Conservation (phyloP, 176 grass and related monocot species). For the Eremochloa ophiuroides region DNA sequence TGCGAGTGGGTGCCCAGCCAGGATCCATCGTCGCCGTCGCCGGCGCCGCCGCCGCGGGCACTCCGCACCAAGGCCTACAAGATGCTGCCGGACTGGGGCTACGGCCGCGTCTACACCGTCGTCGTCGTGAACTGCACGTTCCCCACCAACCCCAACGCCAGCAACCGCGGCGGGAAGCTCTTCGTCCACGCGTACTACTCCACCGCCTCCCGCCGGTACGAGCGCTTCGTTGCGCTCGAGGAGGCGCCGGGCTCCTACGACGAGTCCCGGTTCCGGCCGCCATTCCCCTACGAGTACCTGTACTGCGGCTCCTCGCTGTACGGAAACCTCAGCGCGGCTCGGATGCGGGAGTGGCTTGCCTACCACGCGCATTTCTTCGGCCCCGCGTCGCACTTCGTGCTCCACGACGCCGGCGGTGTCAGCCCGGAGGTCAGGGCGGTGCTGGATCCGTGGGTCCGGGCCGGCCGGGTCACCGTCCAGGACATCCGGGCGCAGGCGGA, state of each 20-base stretch:
- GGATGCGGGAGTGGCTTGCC: slow-evolving; percentile 73
- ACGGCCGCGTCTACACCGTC: slow-evolving; percentile 74
- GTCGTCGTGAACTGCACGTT: slow-evolving; percentile 89
- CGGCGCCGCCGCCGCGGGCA: slow-evolving; percentile 20
- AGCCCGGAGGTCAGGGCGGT: slow-evolving; percentile 54
- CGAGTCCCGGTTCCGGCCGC: slow-evolving; percentile 44
- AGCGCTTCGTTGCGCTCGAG: slow-evolving; percentile 70
- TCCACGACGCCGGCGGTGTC: slow-evolving; percentile 83
- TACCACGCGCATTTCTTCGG: slow-evolving; percentile 84
- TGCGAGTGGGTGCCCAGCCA: slow-evolving; percentile 73
- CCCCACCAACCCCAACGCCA: slow-evolving; percentile 46
- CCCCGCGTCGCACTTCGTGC: slow-evolving; percentile 56
- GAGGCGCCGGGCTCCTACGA: slow-evolving; percentile 60
- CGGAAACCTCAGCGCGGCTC: slow-evolving; percentile 62
- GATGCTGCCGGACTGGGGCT: slow-evolving; percentile 94
- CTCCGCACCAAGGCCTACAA: slow-evolving; percentile 51
- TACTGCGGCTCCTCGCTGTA: slow-evolving; percentile 91
- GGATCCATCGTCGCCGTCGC: slow-evolving; percentile 7
- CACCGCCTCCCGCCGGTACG: slow-evolving; percentile 52
- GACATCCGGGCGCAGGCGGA: slow-evolving; percentile 66
- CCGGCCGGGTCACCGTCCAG: slow-evolving; percentile 55
- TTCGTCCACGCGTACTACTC: slow-evolving; percentile 66
- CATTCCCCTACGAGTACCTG: slow-evolving; percentile 71
- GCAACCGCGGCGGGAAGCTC: slow-evolving; percentile 53
- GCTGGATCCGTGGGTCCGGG: slow-evolving; percentile 66